Base-by-base conservation (phyloP, 345 rosid genomes). In the Populus nigra region DNA sequence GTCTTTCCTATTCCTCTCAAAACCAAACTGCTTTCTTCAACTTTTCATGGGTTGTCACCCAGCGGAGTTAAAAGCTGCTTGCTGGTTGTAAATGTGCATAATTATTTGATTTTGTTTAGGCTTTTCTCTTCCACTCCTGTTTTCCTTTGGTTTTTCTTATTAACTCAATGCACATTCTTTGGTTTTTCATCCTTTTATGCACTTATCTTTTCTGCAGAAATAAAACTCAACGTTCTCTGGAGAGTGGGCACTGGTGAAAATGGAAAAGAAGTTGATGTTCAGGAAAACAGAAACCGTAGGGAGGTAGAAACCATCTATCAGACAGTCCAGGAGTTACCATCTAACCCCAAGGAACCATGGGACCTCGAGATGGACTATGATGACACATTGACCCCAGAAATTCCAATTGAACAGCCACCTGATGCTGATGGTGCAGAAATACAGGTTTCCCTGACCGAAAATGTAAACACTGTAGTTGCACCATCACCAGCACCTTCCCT, bases 301-400 rank as follows among this genome's bases (percentile, higher is more conserved):
- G 99, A 94, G 85, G 89, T 81, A 77, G 98, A 94, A 90, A 91
- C 89, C 3, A 38, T 89, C 68, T 94, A 91, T 76, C 83, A 70
- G 49, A 71, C 85, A 25, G 74, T 77, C 43, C 88, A 83, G 77
- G 90, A 86, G 80, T 90, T 96, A 81, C 97, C 98, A 17, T 83
- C 77, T 43, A 91, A 94, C 69, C 97, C 99, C 43, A 96, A 89
- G 88, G 98, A 90, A 76, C 99, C 99, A 6, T 96, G 99, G 98
- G 99, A 94, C 84, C 72, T 84, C 25, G 98, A 96, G 81, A 92
- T 96, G 93, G 97, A 96, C 81, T 88, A 83, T 81, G 98, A 94
- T 77, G 99, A 96, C 85, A 76, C 94, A 65, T 79, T 94, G 87
- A 96, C 99, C 69, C 94, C 90, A 13, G 91, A 88, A 79, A 91